Conservation (phyloP, 176 grass and related monocot species). For the Stipa capillata region DNA sequence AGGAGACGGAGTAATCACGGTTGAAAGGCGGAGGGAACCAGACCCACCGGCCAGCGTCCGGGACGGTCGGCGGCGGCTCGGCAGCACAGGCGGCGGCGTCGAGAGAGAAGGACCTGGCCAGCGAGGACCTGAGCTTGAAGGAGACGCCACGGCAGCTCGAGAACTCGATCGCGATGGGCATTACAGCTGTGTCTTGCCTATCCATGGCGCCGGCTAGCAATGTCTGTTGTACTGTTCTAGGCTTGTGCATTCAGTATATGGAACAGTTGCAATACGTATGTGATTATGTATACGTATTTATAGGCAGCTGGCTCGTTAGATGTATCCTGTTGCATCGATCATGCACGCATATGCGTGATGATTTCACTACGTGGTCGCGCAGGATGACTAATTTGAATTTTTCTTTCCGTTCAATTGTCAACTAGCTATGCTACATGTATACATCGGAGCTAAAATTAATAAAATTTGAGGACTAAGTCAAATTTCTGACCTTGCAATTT, state of each 20-base stretch:
- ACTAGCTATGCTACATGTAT: no score
- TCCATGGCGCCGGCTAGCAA: constrained; percentile 7
- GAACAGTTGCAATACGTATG: neutral
- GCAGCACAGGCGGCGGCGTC: neutral
- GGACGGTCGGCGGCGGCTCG: neutral
- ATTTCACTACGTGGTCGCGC: no score
- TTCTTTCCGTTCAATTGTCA: no score
- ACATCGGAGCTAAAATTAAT: no score
- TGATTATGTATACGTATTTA: neutral
- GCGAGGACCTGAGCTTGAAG: constrained; percentile 43
- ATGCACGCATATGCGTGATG: neutral
- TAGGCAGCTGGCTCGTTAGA: neutral
- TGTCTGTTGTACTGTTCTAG: neutral
- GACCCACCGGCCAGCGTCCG: constrained; percentile 25
- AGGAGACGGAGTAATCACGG: neutral
- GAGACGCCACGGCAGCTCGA: constrained; percentile 61
- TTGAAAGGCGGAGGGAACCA: constrained; percentile 26
- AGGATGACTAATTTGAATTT: no score
- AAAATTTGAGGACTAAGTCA: no score
- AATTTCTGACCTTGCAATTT: no score
- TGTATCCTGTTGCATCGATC: neutral
- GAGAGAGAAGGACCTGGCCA: neutral
- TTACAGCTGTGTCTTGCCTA: neutral
- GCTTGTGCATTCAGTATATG: neutral
- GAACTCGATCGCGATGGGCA: constrained; percentile 25